Evolutionary conservation across 345 rosid genomes (phyloP), one percentile per base, ranked within the genome.

Genomic region (Reutealis trisperma): DNA sequence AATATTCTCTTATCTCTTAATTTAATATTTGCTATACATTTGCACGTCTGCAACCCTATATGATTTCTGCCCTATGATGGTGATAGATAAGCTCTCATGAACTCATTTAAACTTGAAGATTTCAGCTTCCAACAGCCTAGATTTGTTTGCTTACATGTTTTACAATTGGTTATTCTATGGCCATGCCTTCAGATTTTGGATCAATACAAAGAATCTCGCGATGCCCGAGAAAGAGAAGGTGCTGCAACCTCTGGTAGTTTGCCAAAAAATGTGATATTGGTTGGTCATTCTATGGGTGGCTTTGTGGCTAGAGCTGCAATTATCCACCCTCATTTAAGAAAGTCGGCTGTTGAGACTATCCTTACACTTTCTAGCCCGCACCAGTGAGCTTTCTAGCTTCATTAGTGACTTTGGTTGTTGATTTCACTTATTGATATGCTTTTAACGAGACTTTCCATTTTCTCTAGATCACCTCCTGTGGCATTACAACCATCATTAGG

Each of bases 211-310:
- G 94, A 92, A 84, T 90, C 97, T 72, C 85, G 63, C 76, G 91
- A 86, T 85, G 85, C 87, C 3, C 86, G 90, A 85, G 89, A 86
- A 78, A 91, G 79, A 75, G 97, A 93, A 81, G 92, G 97, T 70
- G 91, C 92, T 58, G 94, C 94, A 49, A 72, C 80, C 30, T 87
- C 91, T 67, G 87, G 88, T 77, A 88, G 72, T 70, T 78, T 90
- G 86, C 99, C 99, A 44, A 84, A 79, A 73, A 91, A 85, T 87
- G 98, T 96, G 76, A 92, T 96, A 79, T 85, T 96, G 88, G 93
- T 96, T 83, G 99, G 98, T 64, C 99, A 96, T 83, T 96, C 99
- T 70, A 92, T 96, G 94, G 99, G 99, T 82, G 99, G 99, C 73
- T 93, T 96, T 86, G 98, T 96, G 84, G 97, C 99, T 77, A 91